Evolutionary conservation across 768 basidiomycete genomes (phyloP).

Genomic region (Erythrobasidium yunnanense): DNA sequence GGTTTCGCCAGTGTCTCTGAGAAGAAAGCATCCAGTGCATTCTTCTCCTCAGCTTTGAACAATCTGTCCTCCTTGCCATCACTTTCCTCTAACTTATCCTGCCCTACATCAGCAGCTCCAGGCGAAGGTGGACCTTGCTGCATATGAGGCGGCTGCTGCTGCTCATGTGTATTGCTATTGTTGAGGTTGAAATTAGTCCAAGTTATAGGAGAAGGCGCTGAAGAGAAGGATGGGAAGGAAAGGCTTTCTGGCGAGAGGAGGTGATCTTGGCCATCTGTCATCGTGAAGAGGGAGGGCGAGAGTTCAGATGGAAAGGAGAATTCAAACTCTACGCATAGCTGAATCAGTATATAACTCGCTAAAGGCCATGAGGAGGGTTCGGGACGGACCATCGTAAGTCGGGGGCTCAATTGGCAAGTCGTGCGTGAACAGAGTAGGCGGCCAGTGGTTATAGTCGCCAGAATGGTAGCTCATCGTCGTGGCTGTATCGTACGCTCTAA

Average conservation of each 20-base stretch:
- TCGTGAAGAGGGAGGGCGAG: conserved; percentile 14
- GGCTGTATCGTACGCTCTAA: too few species aligned
- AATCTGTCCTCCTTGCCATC: neutral
- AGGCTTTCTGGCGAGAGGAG: neutral
- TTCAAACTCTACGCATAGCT: too few species aligned
- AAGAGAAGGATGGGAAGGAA: conserved; percentile 6
- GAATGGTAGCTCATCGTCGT: too few species aligned
- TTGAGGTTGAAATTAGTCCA: neutral
- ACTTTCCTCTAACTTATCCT: neutral
- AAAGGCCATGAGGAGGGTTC: too few species aligned
- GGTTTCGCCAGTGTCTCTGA: neutral
- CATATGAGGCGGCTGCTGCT: neutral
- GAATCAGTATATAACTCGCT: too few species aligned
- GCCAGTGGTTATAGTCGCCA: too few species aligned
- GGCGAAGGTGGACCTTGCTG: neutral
- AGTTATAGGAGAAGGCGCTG: neutral
- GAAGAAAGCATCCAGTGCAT: conserved; percentile 19
- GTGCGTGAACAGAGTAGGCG: too few species aligned
- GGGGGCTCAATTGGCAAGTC: conserved; percentile 21
- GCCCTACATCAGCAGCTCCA: too few species aligned
- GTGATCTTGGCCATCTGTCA: neutral
- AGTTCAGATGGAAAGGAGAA: conserved; percentile 20
- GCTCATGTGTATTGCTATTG: neutral
- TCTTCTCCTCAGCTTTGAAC: conserved; percentile 9
- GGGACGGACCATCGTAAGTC: conserved; percentile 19